phyloP scores from a whole-genome alignment of 2,329 filamentous ascomycete species.

The Tolypocladium sp. region DNA sequence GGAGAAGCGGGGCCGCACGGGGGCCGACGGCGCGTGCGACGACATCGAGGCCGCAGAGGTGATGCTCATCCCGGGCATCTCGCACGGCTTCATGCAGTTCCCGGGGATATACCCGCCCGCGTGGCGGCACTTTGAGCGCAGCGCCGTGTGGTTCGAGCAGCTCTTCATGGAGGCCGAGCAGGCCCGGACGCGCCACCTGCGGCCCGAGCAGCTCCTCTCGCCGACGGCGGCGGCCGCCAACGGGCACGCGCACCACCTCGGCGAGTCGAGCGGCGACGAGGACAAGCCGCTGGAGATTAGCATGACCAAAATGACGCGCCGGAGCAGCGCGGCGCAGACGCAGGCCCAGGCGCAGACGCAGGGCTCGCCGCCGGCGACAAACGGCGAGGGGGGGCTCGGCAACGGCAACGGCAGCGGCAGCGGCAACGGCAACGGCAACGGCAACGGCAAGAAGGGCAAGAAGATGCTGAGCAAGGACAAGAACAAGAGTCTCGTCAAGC shows the following conservation, averaged over 20 bases:
- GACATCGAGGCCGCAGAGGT: slow-evolving; percentile 53
- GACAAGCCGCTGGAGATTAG: slow-evolving; percentile 77
- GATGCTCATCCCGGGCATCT: slow-evolving; percentile 76
- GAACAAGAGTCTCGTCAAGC: slow-evolving; percentile 40
- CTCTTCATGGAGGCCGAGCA: slow-evolving; percentile 52
- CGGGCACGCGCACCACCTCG: slow-evolving; percentile 20
- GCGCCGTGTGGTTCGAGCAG: slow-evolving; percentile 72
- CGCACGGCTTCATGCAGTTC: slow-evolving; percentile 91
- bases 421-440: slow-evolving; percentile 3
- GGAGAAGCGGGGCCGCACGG: slow-evolving; percentile 5
- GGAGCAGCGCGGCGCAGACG: slow-evolving; percentile 15
- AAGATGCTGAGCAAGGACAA: slow-evolving; percentile 29
- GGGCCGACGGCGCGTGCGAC: slow-evolving; percentile 18
- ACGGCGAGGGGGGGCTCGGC: slow-evolving; percentile 15
- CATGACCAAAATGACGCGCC: slow-evolving; percentile 39
- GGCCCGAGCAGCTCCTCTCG: not conserved
- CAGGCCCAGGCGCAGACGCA: not conserved
- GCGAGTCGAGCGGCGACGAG: slow-evolving; percentile 66
- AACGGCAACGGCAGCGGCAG: slow-evolving; percentile 5
- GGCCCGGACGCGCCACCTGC: slow-evolving; percentile 17
- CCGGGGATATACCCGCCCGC: slow-evolving; percentile 80
- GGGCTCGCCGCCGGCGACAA: slow-evolving; percentile 5
- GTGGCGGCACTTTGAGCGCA: slow-evolving; percentile 77
- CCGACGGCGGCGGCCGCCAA: not conserved
- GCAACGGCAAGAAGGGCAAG: slow-evolving; percentile 13